Evolutionary conservation across 345 rosid species (phyloP), one percentile per base, ranked within the genome.

Genomic region (Acer campestre): DNA sequence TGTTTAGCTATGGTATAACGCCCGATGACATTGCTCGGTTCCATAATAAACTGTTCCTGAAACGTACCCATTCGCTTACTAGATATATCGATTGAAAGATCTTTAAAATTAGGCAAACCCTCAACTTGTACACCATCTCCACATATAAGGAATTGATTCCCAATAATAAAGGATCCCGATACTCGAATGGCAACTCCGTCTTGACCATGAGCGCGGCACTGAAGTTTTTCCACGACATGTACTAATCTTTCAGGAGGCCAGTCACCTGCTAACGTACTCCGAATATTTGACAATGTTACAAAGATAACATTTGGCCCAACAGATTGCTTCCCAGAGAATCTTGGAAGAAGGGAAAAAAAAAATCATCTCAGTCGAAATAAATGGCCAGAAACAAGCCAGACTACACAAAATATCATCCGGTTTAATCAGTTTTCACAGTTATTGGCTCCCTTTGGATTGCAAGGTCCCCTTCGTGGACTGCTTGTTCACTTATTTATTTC

Each of bases 121-220:
- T 95, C 97, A 18, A 86, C 97, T 81, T 95, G 98, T 80, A 95
- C 76, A 49, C 99, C 97, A 70, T 93, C 94, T 10, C 99, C 99
- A 56, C 99, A 95, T 3, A 95, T 93, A 68, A 95, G 90, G 81
- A 93, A 95, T 79, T 93, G 97, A 68, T 93, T 89, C 67, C 99
- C 99, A 0, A 86, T 71, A 46, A 95, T 93, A 49, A 95, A 90
- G n/a, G 98, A 93, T 64, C 99, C 98, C 0, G 85, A 86, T 7
- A 92, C 95, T 3, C 98, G 97, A 58, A 95, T 89, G 16, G 84
- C 92, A 25, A 95, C 85, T 44, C 97, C 96, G 51, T 88, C 92
- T 80, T 84, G 80, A 61, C 89, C 90, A 74, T 83, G 75, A 61
- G 89, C 82, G 44, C 94, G 90, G 49, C 99, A 95, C 58, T 82